Percentiles rank a stretch among this genome's conserved stretches.
phyloP scores from a whole-genome alignment of 495 filamentous ascomycete genomes.

The Pseudoneurospora amorphoporcata region DNA sequence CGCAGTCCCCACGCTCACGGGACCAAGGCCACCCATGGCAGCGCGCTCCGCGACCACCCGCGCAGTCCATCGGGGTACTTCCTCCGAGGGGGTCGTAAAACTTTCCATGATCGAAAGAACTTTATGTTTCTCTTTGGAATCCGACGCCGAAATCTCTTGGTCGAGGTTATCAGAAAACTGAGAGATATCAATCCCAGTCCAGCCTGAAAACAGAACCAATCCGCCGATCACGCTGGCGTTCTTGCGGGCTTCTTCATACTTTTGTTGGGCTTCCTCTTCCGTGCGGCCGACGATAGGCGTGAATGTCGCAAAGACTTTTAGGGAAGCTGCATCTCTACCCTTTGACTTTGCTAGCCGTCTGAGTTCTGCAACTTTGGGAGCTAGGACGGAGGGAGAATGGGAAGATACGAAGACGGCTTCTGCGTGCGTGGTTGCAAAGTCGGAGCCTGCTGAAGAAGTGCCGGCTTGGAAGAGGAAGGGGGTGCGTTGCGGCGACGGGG shows the following conservation, averaged over 20 bases:
- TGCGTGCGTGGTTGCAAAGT: constrained; percentile 50
- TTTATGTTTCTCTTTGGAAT: constrained; percentile 44
- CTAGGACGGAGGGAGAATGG: constrained; percentile 40
- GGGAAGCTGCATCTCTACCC: constrained; percentile 43
- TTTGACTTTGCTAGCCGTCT: constrained; percentile 38
- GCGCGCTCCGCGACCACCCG: constrained; percentile 45
- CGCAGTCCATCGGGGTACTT: constrained; percentile 43
- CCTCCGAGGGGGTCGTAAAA: constrained; percentile 40
- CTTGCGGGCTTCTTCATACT: constrained; percentile 41
- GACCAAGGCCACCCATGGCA: constrained; percentile 45
- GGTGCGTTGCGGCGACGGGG: constrained; percentile 53
- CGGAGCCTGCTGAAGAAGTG: constrained; percentile 45
- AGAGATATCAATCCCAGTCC: constrained; percentile 53
- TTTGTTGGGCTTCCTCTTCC: constrained; percentile 45
- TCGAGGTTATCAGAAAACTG: constrained; percentile 32
- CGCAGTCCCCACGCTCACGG: constrained; percentile 45
- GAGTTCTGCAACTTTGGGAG: constrained; percentile 45
- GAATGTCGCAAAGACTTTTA: constrained; percentile 53
- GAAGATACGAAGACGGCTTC: constrained; percentile 55
- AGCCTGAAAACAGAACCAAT: constrained; percentile 49
- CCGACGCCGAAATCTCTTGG: constrained; percentile 42
- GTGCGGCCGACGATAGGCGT: constrained; percentile 47
- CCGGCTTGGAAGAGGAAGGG: constrained; percentile 58
- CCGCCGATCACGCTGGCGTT: constrained; percentile 46
- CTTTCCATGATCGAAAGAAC: constrained; percentile 41